Percentiles rank a stretch among this genome's conserved stretches.
Evolutionary conservation across 768 basidiomycete genomes (phyloP).

Genomic region (Leccinellum rugosiceps): DNA sequence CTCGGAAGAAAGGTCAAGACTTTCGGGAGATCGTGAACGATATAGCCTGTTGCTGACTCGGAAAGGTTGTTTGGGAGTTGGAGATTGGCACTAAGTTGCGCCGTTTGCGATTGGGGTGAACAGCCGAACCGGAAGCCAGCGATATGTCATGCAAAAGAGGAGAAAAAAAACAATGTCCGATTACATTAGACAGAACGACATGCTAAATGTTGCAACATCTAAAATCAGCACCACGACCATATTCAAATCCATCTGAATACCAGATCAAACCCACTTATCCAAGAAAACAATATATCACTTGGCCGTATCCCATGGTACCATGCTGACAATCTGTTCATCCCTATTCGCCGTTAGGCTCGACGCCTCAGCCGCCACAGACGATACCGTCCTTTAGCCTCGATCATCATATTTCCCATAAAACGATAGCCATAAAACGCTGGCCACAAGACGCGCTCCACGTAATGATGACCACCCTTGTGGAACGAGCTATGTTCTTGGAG

Average conservation of each 20-base stretch:
- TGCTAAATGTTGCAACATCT: not conserved
- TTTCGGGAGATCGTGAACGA: too few species aligned
- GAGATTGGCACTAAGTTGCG: too few species aligned
- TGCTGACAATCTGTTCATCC: not conserved
- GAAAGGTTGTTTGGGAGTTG: too few species aligned
- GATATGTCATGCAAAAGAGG: not conserved
- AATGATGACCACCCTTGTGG: slow-evolving; percentile 6
- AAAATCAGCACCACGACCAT: not conserved
- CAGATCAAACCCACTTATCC: not conserved
- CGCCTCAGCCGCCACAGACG: not conserved
- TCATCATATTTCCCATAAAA: not conserved
- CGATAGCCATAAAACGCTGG: slow-evolving; percentile 8
- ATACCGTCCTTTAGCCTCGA: not conserved
- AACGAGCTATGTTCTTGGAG: slow-evolving; percentile 37
- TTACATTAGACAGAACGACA: not conserved
- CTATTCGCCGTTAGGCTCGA: too few species aligned
- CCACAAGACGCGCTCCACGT: slow-evolving; percentile 19
- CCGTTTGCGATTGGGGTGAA: not conserved
- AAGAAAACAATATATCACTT: not conserved
- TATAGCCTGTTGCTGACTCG: too few species aligned
- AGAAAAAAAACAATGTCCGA: not conserved
- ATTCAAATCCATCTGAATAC: not conserved
- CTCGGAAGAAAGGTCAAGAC: too few species aligned
- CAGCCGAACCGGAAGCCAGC: too few species aligned
- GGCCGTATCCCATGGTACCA: not conserved